Base-by-base conservation (phyloP, 1,284 basidiomycete genomes). In the Lentinula novae-zelandiae region DNA sequence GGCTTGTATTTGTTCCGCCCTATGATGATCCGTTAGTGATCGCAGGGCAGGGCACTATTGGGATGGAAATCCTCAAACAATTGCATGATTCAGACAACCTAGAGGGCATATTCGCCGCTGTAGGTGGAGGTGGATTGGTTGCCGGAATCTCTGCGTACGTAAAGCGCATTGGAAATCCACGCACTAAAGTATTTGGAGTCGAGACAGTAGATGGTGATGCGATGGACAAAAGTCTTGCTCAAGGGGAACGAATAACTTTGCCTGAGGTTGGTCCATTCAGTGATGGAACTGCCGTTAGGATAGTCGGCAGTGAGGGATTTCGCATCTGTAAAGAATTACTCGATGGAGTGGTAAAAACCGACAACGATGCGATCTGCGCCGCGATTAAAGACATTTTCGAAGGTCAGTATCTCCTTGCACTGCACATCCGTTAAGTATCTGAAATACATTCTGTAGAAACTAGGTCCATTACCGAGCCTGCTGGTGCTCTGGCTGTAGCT, bases 381-480 rank as follows among this genome's bases (percentile, higher is more conserved):
- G 95, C 96, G 15, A 98, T 99, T 78, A 98, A 98, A 76, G 97
- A 99, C 71, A 90, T 98, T 31, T 99, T 98, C 70, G 96, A 99
- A 81, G 96, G 95, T 94, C 64, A 66, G 76, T n/a, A 63, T 3
- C n/a, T 48, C n/a, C 38, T 38, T 59, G 13, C 53, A 48, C 53
- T 46, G 38, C 54, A 56, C 39, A 61, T 53, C 31, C 34, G 27
- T 53, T 42, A 17, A 36, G 49, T 49, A 15, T 33, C 10, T 62
- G 48, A 55, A 65, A 53, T 42, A 53, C 59, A 38, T 57, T 5
- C 55, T 53, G 5, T 68, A 98, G 95, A 98, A 72, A 97, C 95
- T 0, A 86, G 95, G 51, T 95, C 93, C 27, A 84, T 97, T 44
- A 96, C 96, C 1, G 97, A 99, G 75, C 97, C 97, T 0, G 92